These are phyloP conservation scores for Paracoccidioides lutzii DNA, from an alignment of 2,329 filamentous ascomycete genomes.

Conservation along the genomic window DNA sequence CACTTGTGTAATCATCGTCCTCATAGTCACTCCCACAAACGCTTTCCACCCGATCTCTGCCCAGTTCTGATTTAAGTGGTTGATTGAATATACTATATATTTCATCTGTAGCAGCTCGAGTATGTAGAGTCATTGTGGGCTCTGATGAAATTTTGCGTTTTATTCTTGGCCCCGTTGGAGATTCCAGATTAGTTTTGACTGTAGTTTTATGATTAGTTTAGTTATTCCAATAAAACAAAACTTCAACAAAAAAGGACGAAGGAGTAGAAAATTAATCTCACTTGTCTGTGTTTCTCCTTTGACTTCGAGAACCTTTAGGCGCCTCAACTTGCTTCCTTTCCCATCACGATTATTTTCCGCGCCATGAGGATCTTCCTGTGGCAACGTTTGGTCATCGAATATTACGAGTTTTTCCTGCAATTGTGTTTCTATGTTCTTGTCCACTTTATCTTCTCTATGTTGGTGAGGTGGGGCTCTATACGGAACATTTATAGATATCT, in stretches of 20 bases:
- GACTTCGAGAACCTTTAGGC: constrained; percentile 30
- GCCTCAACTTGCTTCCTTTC: constrained; percentile 13
- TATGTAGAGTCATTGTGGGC: constrained; percentile 97
- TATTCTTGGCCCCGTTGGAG: constrained; percentile 71
- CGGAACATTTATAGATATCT: constrained; percentile 32
- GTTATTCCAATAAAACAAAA: not conserved
- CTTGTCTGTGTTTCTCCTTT: constrained; percentile 83
- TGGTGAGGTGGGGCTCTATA: constrained; percentile 14
- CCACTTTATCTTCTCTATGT: constrained; percentile 11
- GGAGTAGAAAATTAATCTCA: constrained; percentile 33
- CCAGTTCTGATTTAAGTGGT: constrained; percentile 46
- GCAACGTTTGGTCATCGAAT: constrained; percentile 12
- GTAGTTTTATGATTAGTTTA: constrained; percentile 8
- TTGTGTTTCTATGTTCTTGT: constrained; percentile 18
- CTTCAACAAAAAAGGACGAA: not conserved
- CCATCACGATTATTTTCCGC: constrained; percentile 16
- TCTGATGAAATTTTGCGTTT: constrained; percentile 64
- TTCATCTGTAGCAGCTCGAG: constrained; percentile 86
- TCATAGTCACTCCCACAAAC: constrained; percentile 56
- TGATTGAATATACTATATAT: constrained; percentile 97
- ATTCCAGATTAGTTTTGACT: constrained; percentile 92
- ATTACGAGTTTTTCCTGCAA: constrained; percentile 22
- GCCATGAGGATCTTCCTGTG: constrained; percentile 8
- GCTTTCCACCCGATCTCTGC: constrained; percentile 45
- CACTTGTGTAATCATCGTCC: constrained; percentile 66